Base-by-base conservation (phyloP, 495 filamentous ascomycete species). In the Staphylotrichum longicolle region DNA sequence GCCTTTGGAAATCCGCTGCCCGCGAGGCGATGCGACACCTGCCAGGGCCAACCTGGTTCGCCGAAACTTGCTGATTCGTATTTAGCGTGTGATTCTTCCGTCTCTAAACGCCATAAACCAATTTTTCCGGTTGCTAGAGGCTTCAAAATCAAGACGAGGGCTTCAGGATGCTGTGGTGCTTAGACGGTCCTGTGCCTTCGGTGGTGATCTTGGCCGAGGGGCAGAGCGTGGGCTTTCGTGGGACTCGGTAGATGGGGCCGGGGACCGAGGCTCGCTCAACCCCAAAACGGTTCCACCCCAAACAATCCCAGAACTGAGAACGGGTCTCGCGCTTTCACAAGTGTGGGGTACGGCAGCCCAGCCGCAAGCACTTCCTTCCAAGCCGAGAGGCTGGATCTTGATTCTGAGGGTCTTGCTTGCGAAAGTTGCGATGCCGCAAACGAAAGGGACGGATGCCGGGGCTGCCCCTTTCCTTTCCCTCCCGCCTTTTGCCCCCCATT, bases 201-300 rank as follows among this genome's bases (percentile, higher is more conserved):
- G 52, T 15, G 45, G 3, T 50, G 27, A 60, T 60, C 60, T 58
- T 55, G 59, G 63, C 63, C 60, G 60, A 66, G 64, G 60, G 20
- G 20, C 20, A 50, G 47, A 50, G 51, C 59, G 53, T 63, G 64
- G 56, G 39, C 30, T 39, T 27, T 14, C 30, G 30, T 11, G 60
- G 49, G 30, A 20, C 47, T 51, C 62, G 62, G 67, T 27, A 60
- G 56, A 65, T 62, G 54, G 62, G 60, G 20, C 20, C 20, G 20
- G 20, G 20, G 20, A 27, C 67, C 67, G 67, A 70, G 67, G 67
- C 57, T 66, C 58, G 61, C 62, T 54, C 47, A 45, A 45, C 37
- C 46, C 46, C n/a, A 53, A 49, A 56, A 57, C 54, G 15, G 59
- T 50, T 48, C 54, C 44, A 27, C 61, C 64, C 45, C 33, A 40